Base-by-base conservation (phyloP, 192 early-diverging fungal species). In the Pilaira anomala region DNA sequence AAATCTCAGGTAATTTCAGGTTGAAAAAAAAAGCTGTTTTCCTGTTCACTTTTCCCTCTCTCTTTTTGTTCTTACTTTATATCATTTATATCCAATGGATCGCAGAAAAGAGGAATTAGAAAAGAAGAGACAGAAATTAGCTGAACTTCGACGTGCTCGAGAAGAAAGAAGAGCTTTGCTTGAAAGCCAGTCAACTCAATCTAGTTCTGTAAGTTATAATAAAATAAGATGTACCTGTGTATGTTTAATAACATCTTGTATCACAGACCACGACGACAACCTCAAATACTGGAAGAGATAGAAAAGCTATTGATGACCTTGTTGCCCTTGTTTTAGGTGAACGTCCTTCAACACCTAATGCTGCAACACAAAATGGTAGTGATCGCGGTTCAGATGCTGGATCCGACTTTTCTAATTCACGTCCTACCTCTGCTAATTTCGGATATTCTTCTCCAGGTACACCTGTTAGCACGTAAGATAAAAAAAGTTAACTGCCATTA, bases 121-220 rank as follows among this genome's bases (percentile, higher is more conserved):
- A 71, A 90, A 87, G 75, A 98, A 98, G 78, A 80, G 89, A 51
- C 87, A 85, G 59, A 96, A 93, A 84, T 80, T 98, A 40, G 93
- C 91, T 2, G 92, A 96, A 66, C 84, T 98, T 55, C 80, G 90
- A 56, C 81, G 87, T 18, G 84, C 85, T 45, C 80, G 93, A 63
- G 91, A 91, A 66, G 92, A 94, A 63, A 85, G 96, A 18, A 82
- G 68, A 64, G 57, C 60, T 45, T 74, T 76, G 24, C 60, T 89
- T 51, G 71, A 73, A 26, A 67, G 52, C 39, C 71, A 73, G 52
- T 67, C 71, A 39, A 62, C 53, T 11, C 59, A 73, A 45, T 49
- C 50, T 28, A 24, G 60, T 33, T 53, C 71, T 12, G 64, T 66
- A 56, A 72, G 51, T 51, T 25, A 21, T 33, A 70, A 12, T 7